phyloP scores from a whole-genome alignment of 805 yeast species.

The Nakazawaea holstii region DNA sequence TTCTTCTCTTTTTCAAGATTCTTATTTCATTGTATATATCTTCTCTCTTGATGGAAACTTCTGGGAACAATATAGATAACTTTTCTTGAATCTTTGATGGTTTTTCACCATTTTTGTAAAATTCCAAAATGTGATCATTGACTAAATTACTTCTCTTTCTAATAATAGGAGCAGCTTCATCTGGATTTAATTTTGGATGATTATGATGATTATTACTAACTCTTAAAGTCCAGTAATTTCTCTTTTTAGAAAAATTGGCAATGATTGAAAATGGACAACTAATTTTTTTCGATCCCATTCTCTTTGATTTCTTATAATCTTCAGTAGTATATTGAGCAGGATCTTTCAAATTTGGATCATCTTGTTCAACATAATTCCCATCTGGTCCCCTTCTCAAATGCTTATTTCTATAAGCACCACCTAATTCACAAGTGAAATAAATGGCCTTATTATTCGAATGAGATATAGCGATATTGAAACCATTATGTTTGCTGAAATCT shows the following conservation, averaged over 20 bases:
- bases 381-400: slow-evolving; percentile 34
- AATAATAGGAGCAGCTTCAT: slow-evolving; percentile 51
- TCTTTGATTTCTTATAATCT: slow-evolving; percentile 26
- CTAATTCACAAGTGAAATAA: slow-evolving; percentile 54
- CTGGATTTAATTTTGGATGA: slow-evolving; percentile 53
- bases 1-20: slow-evolving; percentile 44
- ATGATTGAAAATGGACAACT: slow-evolving; percentile 58
- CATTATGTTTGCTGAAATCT: slow-evolving; percentile 52
- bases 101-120: slow-evolving; percentile 50
- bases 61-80: slow-evolving; percentile 45
- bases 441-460: slow-evolving; percentile 55
- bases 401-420: slow-evolving; percentile 41
- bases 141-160: slow-evolving; percentile 49
- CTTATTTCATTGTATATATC: slow-evolving; percentile 55
- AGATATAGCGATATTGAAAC: slow-evolving; percentile 55
- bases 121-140: slow-evolving; percentile 43
- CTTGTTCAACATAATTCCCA: slow-evolving; percentile 13
- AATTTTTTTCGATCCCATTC: slow-evolving; percentile 40
- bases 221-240: slow-evolving; percentile 45
- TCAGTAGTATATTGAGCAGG: slow-evolving; percentile 14
- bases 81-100: slow-evolving; percentile 50
- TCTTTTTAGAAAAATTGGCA: slow-evolving; percentile 45
- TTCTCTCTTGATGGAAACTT: slow-evolving; percentile 48
- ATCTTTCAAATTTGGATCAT: slow-evolving; percentile 11
- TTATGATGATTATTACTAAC: slow-evolving; percentile 54